Evolutionary conservation across 139 green algal genomes (phyloP).

Genomic region (Haematococcus lacustris): DNA sequence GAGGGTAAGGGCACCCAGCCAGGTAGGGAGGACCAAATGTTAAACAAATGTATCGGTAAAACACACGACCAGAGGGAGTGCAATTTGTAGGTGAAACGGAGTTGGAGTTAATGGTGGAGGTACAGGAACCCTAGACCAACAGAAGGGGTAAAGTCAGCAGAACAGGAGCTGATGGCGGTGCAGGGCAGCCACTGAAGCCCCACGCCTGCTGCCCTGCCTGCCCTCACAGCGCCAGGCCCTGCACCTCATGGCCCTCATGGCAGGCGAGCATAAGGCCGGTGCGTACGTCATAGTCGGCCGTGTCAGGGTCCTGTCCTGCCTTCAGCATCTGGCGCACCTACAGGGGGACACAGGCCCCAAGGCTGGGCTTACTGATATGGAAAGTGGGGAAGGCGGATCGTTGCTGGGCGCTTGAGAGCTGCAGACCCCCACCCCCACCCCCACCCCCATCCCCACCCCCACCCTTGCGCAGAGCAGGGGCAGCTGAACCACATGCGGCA

Average conservation of each 20-base stretch:
- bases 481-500: no score
- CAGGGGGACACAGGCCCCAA: no score
- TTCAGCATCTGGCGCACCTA: constrained; percentile 35
- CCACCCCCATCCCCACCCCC: no score
- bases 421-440: no score
- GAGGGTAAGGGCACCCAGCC: background rate
- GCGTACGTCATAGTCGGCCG: constrained; percentile 21
- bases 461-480: no score
- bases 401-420: no score
- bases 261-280: constrained; percentile 48
- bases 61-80: background rate
- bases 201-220: background rate
- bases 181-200: background rate
- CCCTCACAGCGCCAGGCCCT: background rate
- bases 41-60: background rate
- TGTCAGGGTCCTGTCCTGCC: constrained; percentile 33
- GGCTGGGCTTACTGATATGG: no score
- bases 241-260: constrained; percentile 28
- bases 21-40: background rate
- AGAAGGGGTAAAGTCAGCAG: background rate
- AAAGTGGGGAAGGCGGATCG: no score
- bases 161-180: background rate
- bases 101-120: background rate
- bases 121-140: background rate
- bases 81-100: background rate